Conservation (phyloP, 2,329 filamentous ascomycete genomes). For the Diaporthe vaccinii region DNA sequence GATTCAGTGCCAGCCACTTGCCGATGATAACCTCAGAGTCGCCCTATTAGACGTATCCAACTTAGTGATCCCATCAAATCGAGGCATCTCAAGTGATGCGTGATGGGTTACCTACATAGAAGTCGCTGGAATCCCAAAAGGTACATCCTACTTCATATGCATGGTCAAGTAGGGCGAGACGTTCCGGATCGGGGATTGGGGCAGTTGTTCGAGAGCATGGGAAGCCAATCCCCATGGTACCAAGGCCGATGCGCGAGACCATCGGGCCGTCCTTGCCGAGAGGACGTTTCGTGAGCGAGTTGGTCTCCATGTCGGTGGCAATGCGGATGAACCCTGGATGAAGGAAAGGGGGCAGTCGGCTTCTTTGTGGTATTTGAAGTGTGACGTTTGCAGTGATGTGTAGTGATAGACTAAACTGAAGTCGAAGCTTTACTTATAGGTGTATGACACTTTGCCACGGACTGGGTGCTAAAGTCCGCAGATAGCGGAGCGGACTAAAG, state of each 20-base stretch:
- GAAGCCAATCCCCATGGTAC: conserved; percentile 47
- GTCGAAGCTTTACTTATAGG: background rate
- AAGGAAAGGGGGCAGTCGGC: background rate
- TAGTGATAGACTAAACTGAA: background rate
- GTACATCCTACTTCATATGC: conserved; percentile 62
- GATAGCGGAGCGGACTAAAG: conserved; percentile 11
- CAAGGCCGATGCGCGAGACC: conserved; percentile 46
- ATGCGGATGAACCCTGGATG: background rate
- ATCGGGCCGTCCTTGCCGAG: conserved; percentile 45
- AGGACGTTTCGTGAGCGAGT: conserved; percentile 3
- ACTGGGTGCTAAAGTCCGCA: background rate
- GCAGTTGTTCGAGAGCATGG: conserved; percentile 17
- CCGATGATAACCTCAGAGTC: conserved; percentile 60
- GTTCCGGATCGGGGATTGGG: conserved; percentile 61
- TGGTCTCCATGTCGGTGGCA: background rate
- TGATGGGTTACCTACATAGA: background rate
- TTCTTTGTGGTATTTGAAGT: background rate
- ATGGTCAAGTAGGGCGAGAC: conserved; percentile 64
- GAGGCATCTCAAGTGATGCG: fast-evolving
- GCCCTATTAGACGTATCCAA: conserved; percentile 39
- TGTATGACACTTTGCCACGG: background rate
- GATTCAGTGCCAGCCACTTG: conserved; percentile 62
- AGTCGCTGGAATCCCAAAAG: conserved; percentile 43
- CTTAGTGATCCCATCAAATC: fast-evolving
- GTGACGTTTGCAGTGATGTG: background rate